Conservation (phyloP, 2,329 filamentous ascomycete genomes). For the Calonectria pteridis region DNA sequence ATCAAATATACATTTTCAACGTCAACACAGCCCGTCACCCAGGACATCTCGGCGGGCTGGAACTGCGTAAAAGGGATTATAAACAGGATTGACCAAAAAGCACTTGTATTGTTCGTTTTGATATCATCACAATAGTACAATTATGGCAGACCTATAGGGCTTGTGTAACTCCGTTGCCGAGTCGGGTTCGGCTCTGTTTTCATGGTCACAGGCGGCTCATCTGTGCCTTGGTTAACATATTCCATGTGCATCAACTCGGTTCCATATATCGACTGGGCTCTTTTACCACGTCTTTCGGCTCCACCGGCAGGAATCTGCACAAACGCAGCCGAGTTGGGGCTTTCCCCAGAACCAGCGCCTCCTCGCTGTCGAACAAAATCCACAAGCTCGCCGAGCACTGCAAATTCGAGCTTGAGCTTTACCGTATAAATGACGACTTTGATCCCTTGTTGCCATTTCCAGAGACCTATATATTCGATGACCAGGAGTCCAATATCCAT, state of each 20-base stretch:
- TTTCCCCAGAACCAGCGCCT: slow-evolving; percentile 1
- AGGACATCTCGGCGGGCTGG: background rate
- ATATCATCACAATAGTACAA: background rate
- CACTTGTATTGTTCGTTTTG: background rate
- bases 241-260: background rate
- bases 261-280: background rate
- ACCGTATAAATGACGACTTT: slow-evolving; percentile 30
- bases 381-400: slow-evolving; percentile 51
- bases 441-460: slow-evolving; percentile 23
- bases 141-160: background rate
- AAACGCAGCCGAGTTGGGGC: background rate
- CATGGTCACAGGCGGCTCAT: background rate
- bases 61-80: no score
- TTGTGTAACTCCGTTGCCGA: background rate
- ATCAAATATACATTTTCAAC: background rate
- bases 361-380: slow-evolving; percentile 46
- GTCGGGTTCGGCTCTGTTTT: background rate
- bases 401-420: slow-evolving; percentile 54
- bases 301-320: background rate
- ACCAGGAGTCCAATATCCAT: slow-evolving; percentile 34
- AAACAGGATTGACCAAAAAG: background rate
- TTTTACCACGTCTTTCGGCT: background rate
- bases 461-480: slow-evolving; percentile 26
- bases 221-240: background rate
- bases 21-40: background rate